These are phyloP conservation scores for Thelephora terrestris DNA, from an alignment of 1,284 basidiomycete species.

Conservation along the genomic window DNA sequence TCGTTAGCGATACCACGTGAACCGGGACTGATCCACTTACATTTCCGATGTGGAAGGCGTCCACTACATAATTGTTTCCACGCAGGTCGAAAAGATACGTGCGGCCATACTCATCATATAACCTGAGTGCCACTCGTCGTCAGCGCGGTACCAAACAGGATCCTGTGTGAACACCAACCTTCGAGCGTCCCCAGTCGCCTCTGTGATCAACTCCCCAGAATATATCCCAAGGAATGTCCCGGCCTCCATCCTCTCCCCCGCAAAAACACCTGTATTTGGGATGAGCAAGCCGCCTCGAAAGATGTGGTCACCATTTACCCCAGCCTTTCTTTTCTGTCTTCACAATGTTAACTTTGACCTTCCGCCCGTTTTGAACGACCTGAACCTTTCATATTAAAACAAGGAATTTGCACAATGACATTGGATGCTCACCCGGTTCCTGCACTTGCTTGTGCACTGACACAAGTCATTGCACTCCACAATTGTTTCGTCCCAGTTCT, in stretches of 20 bases:
- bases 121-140: constrained; percentile 27
- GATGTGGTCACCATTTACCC: constrained; percentile 39
- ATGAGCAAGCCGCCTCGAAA: background rate
- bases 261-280: constrained; percentile 48
- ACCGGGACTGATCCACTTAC: constrained; percentile 36
- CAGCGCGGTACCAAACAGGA: background rate
- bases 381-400: constrained; percentile 22
- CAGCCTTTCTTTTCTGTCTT: constrained; percentile 73
- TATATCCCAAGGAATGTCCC: constrained; percentile 80
- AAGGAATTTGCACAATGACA: background rate
- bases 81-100: constrained; percentile 79
- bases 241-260: constrained; percentile 48
- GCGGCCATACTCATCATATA: constrained; percentile 67
- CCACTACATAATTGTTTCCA: constrained; percentile 44
- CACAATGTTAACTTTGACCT: constrained; percentile 47
- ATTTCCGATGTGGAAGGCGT: constrained; percentile 82
- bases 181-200: constrained; percentile 44
- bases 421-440: constrained; percentile 58
- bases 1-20: constrained; percentile 4
- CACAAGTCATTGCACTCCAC: constrained; percentile 85
- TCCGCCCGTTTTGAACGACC: constrained; percentile 79
- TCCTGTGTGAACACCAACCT: background rate
- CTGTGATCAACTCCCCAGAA: constrained; percentile 72
- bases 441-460: constrained; percentile 70
- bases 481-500: constrained; percentile 47